A percentile compares a stretch with the other conserved stretches of the same genome.
Evolutionary conservation across 2,329 filamentous ascomycete genomes (phyloP).

Genomic region (Paraphoma chrysanthemicola): DNA sequence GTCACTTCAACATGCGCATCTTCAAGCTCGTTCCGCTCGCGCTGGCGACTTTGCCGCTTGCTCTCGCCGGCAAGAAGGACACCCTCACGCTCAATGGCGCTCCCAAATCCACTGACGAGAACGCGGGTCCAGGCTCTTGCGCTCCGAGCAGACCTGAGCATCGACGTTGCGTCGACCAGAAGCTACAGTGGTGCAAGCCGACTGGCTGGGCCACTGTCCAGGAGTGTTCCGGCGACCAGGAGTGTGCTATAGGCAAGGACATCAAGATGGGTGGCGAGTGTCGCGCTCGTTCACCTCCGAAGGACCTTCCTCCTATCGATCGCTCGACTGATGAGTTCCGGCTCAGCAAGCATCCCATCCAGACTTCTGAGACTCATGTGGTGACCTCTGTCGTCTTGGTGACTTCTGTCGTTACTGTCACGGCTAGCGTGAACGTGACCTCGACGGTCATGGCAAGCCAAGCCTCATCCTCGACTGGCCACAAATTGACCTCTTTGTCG

Average conservation of each 20-base stretch:
- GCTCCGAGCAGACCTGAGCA: neutral
- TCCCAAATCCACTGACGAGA: neutral
- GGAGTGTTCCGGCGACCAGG: neutral
- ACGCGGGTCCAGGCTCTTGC: neutral
- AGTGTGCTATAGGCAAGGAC: neutral
- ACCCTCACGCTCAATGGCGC: neutral
- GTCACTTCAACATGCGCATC: constrained; percentile 11
- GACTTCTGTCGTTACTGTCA: too few species aligned
- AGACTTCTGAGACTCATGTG: too few species aligned
- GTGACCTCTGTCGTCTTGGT: too few species aligned
- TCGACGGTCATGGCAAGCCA: too few species aligned
- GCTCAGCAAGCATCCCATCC: too few species aligned
- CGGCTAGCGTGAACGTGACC: too few species aligned
- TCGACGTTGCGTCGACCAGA: constrained; percentile 1
- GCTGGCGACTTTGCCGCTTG: neutral
- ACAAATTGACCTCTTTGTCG: too few species aligned
- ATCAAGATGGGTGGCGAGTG: neutral
- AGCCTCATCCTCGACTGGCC: too few species aligned
- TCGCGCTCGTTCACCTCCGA: neutral
- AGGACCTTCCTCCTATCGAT: too few species aligned
- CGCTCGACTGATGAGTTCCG: too few species aligned
- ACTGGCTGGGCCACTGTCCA: neutral
- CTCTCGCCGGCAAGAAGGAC: neutral
- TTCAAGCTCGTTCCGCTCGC: constrained; percentile 3
- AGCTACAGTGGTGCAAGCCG: neutral